Evolutionary conservation across 257 asterid genomes (phyloP), one percentile per base, ranked within the genome.

Genomic region (Solanum pimpinellifolium): DNA sequence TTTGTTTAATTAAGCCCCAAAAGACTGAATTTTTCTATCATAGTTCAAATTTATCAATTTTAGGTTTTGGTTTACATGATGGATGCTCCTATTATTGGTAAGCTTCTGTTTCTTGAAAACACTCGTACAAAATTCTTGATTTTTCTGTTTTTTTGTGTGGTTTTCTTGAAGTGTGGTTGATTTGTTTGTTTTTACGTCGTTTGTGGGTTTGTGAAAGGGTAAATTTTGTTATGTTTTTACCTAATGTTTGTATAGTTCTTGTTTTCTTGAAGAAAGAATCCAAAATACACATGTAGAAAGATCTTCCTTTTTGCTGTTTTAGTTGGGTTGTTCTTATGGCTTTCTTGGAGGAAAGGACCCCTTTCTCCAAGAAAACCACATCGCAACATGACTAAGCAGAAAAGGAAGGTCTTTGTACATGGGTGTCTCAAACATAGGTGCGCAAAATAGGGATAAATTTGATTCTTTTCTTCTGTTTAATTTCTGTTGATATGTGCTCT

Each of bases 61-160:
- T 52, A 52, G 83, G 73, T 72, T 72, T n/a, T 70, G 47, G 37
- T 33, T 73, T 46, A 23, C 88, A 35, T 23, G 35, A 86, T 86
- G 88, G 76, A 86, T 86, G 88, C 88, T 44, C 88, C 88, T 33
- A 86, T 86, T 9, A 86, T 86, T 47, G 88, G 88, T 86, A 86
- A 86, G 59, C 29, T 49, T 81, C 31, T 81, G 68, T 9, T 10
- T 49, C 44, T 47, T 80, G 85, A 49, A 49, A 25, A 81, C 25
- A 13, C 69, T 66, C 25, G 0, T 81, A 16, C 0, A 49, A 81
- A 41, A 18, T 29, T 80, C 18, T 80, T 46, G 9, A 35, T 18
- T 80, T 47, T 46, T 47, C n/a, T 29, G 14, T 29, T 29, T 47
- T 7, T 3, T 14, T 56, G 11, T 65, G 16, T n/a, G 72, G 41